Conservation (phyloP, 2,329 filamentous ascomycete genomes). For the Aspergillus tubingensis region DNA sequence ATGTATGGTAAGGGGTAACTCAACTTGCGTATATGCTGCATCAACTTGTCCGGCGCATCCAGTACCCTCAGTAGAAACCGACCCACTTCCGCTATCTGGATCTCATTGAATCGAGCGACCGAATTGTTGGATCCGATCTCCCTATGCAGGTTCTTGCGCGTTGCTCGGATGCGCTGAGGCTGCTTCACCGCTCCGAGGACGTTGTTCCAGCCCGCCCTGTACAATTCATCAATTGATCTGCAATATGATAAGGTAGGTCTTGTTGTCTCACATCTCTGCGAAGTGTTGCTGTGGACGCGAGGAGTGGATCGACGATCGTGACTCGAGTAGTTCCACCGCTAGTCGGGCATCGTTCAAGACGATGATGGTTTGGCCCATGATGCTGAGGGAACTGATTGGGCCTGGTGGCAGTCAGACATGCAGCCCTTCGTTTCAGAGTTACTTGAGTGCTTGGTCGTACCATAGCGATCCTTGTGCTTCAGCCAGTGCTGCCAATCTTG, state of each 20-base stretch:
- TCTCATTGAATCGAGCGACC: conserved; percentile 40
- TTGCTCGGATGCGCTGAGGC: conserved; percentile 37
- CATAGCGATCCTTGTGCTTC: conserved; percentile 43
- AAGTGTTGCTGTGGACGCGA: conserved; percentile 28
- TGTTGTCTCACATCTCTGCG: conserved; percentile 33
- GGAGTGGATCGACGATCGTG: conserved; percentile 26
- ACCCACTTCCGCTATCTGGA: conserved; percentile 48
- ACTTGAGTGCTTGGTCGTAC: conserved; percentile 2
- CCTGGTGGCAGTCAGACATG: conserved; percentile 12
- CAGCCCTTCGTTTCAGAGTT: too few relatives aligned
- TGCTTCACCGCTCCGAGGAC: conserved; percentile 37
- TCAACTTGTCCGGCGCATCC: conserved; percentile 39
- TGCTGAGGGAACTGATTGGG: conserved; percentile 36
- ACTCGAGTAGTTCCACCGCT: conserved; percentile 34
- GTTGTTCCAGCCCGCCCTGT: conserved; percentile 39
- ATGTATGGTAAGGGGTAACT: not conserved
- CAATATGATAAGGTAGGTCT: not conserved
- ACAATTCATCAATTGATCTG: not conserved
- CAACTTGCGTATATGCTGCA: conserved; percentile 43
- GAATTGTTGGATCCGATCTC: conserved; percentile 48
- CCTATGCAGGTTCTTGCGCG: conserved; percentile 49
- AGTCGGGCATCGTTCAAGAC: conserved; percentile 33
- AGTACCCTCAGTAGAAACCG: conserved; percentile 48
- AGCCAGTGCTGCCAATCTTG: conserved; percentile 44
- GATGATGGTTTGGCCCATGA: conserved; percentile 34